These are phyloP conservation scores for Botryotinia convoluta DNA, from an alignment of 2,329 filamentous ascomycete genomes.

Conservation along the genomic window DNA sequence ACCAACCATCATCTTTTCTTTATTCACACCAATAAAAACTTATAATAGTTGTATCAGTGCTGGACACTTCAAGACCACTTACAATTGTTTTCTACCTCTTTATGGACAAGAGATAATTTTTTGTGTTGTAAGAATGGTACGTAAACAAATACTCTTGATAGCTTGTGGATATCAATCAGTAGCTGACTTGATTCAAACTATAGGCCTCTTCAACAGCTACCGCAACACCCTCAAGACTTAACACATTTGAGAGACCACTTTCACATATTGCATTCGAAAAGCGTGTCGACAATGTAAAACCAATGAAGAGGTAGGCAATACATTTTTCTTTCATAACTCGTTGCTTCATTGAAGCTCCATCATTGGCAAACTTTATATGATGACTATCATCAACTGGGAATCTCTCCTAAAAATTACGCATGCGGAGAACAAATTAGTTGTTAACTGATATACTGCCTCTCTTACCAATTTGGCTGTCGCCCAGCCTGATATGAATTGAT, in stretches of 20 bases:
- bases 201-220: conserved; percentile 48
- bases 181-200: conserved; percentile 9
- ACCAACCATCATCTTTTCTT: conserved; percentile 11
- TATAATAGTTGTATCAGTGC: conserved; percentile 29
- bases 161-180: not conserved
- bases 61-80: conserved; percentile 33
- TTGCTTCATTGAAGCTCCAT: conserved; percentile 13
- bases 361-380: conserved; percentile 50
- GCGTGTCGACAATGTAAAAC: conserved; percentile 79
- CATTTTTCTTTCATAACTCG: conserved; percentile 13
- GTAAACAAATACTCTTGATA: conserved; percentile 11
- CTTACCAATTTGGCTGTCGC: conserved; percentile 8
- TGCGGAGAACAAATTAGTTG: conserved; percentile 91
- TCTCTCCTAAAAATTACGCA: conserved; percentile 89
- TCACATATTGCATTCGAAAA: conserved; percentile 60
- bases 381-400: conserved; percentile 97
- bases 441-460: conserved; percentile 57
- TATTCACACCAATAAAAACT: not conserved
- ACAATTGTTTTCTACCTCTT: conserved; percentile 15
- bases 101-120: conserved; percentile 30
- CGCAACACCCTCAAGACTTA: conserved; percentile 53
- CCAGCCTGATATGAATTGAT: not conserved
- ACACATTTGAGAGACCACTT: not conserved
- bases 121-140: conserved; percentile 35
- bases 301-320: conserved; percentile 77